A percentile compares a stretch with the other conserved stretches of the same genome.
These are phyloP conservation scores for Hemileccinum impolitum DNA, from an alignment of 768 basidiomycete species.

Conservation along the genomic window DNA sequence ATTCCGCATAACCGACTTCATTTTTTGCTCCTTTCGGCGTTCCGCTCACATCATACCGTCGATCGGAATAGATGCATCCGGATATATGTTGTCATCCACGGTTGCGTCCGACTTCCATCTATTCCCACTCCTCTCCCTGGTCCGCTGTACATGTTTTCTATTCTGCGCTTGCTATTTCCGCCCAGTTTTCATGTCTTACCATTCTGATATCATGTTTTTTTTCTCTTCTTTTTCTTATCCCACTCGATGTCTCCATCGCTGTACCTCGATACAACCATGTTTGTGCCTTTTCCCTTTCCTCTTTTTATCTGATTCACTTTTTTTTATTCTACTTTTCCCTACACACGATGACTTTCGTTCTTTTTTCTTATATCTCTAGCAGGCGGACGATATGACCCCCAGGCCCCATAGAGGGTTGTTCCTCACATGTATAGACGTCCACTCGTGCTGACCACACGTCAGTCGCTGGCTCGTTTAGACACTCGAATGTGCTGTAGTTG, in stretches of 20 bases:
- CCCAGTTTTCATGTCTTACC: slow-evolving; percentile 5
- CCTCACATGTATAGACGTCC: slow-evolving; percentile 8
- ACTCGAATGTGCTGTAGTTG: slow-evolving; percentile 14
- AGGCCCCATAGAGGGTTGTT: slow-evolving; percentile 17
- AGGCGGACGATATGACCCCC: slow-evolving; percentile 17
- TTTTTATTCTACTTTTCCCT: not conserved
- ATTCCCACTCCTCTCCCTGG: not conserved
- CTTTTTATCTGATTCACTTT: not conserved
- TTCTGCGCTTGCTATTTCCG: not conserved
- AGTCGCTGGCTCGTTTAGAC: slow-evolving; percentile 4
- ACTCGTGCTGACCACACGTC: not conserved
- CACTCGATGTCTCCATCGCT: slow-evolving; percentile 10
- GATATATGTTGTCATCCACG: slow-evolving; percentile 3
- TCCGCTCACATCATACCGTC: slow-evolving; percentile 14
- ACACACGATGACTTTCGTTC: slow-evolving; percentile 1
- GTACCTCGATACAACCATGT: slow-evolving; percentile 19
- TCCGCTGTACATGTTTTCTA: slow-evolving; percentile 1
- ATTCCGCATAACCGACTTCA: slow-evolving; percentile 6
- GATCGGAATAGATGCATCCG: slow-evolving; percentile 21
- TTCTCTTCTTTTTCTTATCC: too few relatives aligned
- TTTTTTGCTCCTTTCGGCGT: slow-evolving; percentile 6
- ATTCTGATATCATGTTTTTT: slow-evolving; percentile 9
- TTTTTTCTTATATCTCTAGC: not conserved
- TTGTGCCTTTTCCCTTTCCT: not conserved
- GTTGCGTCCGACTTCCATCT: not conserved